A percentile compares a stretch with the other conserved stretches of the same genome.
Evolutionary conservation across 2,329 filamentous ascomycete species (phyloP).

Genomic region (Penicillium sp.): DNA sequence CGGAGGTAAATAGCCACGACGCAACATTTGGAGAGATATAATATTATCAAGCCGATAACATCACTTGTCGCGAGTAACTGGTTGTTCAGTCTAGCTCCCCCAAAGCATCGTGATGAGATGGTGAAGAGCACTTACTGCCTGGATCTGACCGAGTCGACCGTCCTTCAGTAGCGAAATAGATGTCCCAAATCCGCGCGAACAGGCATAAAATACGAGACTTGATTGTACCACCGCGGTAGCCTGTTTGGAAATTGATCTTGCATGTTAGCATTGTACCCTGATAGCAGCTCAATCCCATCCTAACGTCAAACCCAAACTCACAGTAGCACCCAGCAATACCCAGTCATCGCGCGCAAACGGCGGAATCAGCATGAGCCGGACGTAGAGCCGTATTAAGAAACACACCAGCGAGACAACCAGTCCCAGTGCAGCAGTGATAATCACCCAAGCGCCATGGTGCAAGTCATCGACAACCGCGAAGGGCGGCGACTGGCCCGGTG

Average conservation of each 20-base stretch:
- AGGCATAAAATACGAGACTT: constrained; percentile 31
- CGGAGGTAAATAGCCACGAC: constrained; percentile 48
- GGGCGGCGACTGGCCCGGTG: constrained; percentile 37
- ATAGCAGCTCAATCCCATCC: background rate
- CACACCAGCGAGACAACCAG: constrained; percentile 37
- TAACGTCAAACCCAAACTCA: constrained; percentile 14
- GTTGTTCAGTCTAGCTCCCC: background rate
- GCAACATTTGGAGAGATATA: constrained; percentile 41
- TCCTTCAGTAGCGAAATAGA: constrained; percentile 29
- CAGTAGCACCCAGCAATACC: constrained; percentile 34
- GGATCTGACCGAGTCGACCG: constrained; percentile 25
- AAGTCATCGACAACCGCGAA: constrained; percentile 40
- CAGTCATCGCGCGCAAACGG: constrained; percentile 38
- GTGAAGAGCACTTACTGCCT: constrained; percentile 25
- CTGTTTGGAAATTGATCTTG: constrained; percentile 13
- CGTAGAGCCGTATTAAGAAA: constrained; percentile 39
- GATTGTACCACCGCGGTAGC: constrained; percentile 33
- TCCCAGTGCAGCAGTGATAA: constrained; percentile 41
- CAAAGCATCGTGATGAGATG: background rate
- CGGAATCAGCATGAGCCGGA: constrained; percentile 34
- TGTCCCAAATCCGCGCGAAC: constrained; percentile 36
- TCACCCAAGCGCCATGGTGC: constrained; percentile 42
- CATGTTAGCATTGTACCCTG: background rate
- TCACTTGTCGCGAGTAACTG: constrained; percentile 40
- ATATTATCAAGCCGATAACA: constrained; percentile 44